Evolutionary conservation across 805 yeast genomes (phyloP).

Genomic region (Yamadazyma paraphyllophila): DNA sequence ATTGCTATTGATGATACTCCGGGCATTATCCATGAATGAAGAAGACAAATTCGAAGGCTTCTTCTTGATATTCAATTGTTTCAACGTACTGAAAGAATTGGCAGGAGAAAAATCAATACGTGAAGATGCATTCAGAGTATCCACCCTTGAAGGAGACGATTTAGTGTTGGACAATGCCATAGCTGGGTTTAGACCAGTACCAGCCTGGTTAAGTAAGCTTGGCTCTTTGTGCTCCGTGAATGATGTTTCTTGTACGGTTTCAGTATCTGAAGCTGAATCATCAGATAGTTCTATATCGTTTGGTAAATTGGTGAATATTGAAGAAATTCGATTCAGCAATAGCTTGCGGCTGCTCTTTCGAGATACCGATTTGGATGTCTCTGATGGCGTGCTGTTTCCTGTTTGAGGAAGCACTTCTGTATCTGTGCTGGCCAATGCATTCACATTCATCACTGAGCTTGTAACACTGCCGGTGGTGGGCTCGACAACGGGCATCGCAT

Average conservation of each 20-base stretch:
- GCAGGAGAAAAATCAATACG: neutral
- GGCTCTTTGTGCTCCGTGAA: slow-evolving; percentile 5
- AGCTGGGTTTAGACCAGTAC: slow-evolving; percentile 15
- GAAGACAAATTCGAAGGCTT: slow-evolving; percentile 33
- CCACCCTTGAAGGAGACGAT: slow-evolving; percentile 24
- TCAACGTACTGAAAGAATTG: slow-evolving; percentile 21
- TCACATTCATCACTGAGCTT: slow-evolving; percentile 33
- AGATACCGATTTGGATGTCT: neutral
- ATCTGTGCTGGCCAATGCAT: slow-evolving; percentile 26
- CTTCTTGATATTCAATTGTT: slow-evolving; percentile 20
- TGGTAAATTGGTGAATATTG: slow-evolving; percentile 45
- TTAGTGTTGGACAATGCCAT: slow-evolving; percentile 23
- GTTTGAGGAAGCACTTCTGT: slow-evolving; percentile 1
- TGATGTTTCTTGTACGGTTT: slow-evolving; percentile 21
- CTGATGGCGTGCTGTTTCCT: neutral
- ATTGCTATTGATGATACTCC: slow-evolving; percentile 29
- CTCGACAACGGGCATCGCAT: slow-evolving; percentile 19
- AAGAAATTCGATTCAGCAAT: slow-evolving; percentile 33
- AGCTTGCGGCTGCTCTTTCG: slow-evolving; percentile 10
- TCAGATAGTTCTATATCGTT: slow-evolving; percentile 47
- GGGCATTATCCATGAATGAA: slow-evolving; percentile 39
- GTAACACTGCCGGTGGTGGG: slow-evolving; percentile 28
- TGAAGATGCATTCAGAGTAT: neutral
- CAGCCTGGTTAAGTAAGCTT: neutral
- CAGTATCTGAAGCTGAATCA: slow-evolving; percentile 44